Evolutionary conservation across 106 monocot species (phyloP), one percentile per base, ranked within the genome.

Genomic region (Dendrobium chrysotoxum): DNA sequence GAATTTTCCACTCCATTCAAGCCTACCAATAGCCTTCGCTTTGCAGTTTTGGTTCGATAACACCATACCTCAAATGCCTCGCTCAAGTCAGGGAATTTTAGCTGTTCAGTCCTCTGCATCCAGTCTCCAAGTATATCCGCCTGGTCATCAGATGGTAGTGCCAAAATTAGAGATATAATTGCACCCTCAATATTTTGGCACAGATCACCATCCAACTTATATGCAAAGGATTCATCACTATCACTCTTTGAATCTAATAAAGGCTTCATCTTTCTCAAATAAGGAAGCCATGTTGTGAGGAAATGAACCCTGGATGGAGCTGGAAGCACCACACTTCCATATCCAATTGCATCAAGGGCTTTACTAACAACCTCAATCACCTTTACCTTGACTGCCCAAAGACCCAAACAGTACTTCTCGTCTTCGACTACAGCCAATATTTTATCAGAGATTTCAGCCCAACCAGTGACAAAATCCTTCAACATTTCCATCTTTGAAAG

Each of bases 11-110:
- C 68, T 10, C 80, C 92, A 77, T 85, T 77, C 16, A 93, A 35
- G 0, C 84, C 84, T 5, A 72, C 53, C 7, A 72, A 57, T 57
- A 94, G 55, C 82, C 89, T 92, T 57, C 97, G 86, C 79, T 97
- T 94, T 7, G 97, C 97, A 0, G 90, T 79, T 74, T 97, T 97
- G 12, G 88, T 85, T 53, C 97, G 79, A 38, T 90, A 97, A 82
- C 92, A 97, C 97, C 97, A 97, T 21, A 94, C 84, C 80, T 97
- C 97, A 64, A 97, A 97, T n/a, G 94, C 97, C 88, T 97, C 97
- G 28, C 87, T 94, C 39, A 97, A 78, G 76, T 97, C 92, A 13
- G 97, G 97, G 74, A 89, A 97, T 6, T 68, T 89, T 66, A 92
- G 77, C 82, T 90, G 82, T 23, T 90, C 88, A 0, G 85, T 80